These are phyloP conservation scores for Pythium folliculosum DNA, from an alignment of 352 stramenopile species.

Conservation along the genomic window DNA sequence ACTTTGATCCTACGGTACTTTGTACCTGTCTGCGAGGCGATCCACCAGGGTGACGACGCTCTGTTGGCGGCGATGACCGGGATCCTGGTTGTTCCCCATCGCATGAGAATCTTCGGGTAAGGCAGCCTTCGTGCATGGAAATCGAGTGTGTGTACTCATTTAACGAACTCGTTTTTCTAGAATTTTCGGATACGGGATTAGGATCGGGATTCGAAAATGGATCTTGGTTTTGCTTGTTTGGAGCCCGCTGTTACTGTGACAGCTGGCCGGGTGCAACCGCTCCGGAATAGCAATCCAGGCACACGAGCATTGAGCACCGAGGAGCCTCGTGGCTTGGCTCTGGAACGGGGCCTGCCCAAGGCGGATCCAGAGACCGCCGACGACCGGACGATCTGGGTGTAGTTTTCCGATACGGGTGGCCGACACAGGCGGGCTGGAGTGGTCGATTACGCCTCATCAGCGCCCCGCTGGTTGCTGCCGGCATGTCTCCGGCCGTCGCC, in stretches of 20 bases:
- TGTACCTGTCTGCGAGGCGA: too few species aligned
- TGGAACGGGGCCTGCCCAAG: background rate
- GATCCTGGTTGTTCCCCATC: too few species aligned
- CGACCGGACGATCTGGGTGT: background rate
- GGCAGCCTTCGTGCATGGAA: too few species aligned
- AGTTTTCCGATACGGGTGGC: background rate
- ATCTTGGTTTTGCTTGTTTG: background rate
- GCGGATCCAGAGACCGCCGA: background rate
- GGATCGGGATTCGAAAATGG: background rate
- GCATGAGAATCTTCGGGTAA: too few species aligned
- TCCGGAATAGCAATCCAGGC: background rate
- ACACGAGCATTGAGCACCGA: background rate
- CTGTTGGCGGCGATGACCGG: too few species aligned
- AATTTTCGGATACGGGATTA: too few species aligned
- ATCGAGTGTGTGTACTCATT: too few species aligned
- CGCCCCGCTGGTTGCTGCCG: background rate
- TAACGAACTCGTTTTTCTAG: too few species aligned
- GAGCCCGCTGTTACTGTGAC: too few species aligned
- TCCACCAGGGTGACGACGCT: too few species aligned
- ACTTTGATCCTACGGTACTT: too few species aligned
- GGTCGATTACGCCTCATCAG: background rate
- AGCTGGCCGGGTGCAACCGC: background rate
- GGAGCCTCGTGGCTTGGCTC: background rate
- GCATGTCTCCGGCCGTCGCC: background rate
- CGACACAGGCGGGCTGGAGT: background rate